Evolutionary conservation across 2,329 filamentous ascomycete genomes (phyloP), one percentile per base, ranked within the genome.

Genomic region (Tolypocladium guangdongense): DNA sequence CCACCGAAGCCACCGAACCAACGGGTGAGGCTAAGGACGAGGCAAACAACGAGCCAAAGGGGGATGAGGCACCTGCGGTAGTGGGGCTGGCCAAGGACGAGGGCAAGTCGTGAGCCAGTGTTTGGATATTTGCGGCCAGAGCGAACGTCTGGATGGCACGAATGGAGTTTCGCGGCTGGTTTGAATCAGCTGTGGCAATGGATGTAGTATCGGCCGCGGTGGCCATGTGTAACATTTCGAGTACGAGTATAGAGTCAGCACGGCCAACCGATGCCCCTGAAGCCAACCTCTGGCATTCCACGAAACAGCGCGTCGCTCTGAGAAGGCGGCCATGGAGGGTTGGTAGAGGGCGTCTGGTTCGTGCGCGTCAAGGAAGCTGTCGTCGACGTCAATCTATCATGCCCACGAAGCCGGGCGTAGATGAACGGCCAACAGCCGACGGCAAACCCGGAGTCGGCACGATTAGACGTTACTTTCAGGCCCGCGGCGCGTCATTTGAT

Each of bases 31-130:
- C 43, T 3, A 54, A 56, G 18, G 55, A 60, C 49, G 55, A 54
- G 35, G 53, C 59, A 12, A 53, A 58, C 10, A 52, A 54, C 12
- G 55, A 57, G 46, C 30, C 58, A 24, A 51, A 58, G 7, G 57
- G 60, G 41, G 53, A 24, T 10, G 11, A 36, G 33, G 20, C 33
- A 18, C 10, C 22, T 24, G 24, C 11, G 22, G 48, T 12, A 7
- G 49, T 32, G 35, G 33, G 16, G 35, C 33, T 36, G 12, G 8
- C 22, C 18, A n/a, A 39, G 49, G 24, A 18, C 11, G 35, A 35
- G 24, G 24, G 11, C n/a, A 37, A 20, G 43, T 18, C 18, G 27
- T 47, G 43, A 47, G 27, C 43, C 43, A 20, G 43, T 30, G 43
- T 47, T 36, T 47, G 27, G 43, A 32, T 20, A 47, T n/a, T 47